A percentile compares a stretch with the other conserved stretches of the same genome.
Evolutionary conservation across 768 basidiomycete species (phyloP).

Genomic region (Lactarius sp.): DNA sequence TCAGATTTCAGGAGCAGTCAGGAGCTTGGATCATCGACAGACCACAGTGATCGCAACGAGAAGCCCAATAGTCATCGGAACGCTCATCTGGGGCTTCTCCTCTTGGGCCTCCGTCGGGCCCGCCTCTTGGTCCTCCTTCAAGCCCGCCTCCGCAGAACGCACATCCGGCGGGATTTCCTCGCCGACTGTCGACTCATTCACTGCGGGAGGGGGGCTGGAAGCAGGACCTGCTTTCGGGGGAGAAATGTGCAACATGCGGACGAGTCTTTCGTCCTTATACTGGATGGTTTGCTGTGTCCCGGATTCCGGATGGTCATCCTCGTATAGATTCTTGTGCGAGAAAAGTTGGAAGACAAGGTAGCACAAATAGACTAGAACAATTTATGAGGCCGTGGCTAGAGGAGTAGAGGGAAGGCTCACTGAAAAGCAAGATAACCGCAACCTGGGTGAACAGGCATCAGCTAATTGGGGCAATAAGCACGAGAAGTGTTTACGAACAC

Average conservation of each 20-base stretch:
- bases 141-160: constrained; percentile 17
- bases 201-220: constrained; percentile 5
- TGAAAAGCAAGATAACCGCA: constrained; percentile 49
- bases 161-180: neutral
- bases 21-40: constrained; percentile 16
- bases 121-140: constrained; percentile 25
- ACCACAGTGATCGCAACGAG: constrained; percentile 40
- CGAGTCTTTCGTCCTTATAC: neutral
- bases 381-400: neutral
- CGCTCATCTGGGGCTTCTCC: constrained; percentile 35
- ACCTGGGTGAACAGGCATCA: constrained; percentile 33
- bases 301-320: constrained; percentile 29
- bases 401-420: constrained; percentile 32
- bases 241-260: neutral
- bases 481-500: constrained; percentile 34
- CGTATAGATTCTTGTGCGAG: constrained; percentile 51
- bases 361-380: constrained; percentile 42
- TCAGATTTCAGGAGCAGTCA: neutral
- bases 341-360: constrained; percentile 54
- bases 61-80: constrained; percentile 34
- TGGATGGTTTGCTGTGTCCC: neutral
- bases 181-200: neutral
- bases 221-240: neutral
- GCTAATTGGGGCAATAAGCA: neutral
- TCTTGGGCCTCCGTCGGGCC: constrained; percentile 27